Evolutionary conservation across 2,329 filamentous ascomycete genomes (phyloP), one percentile per base, ranked within the genome.

Genomic region (Stagonosporopsis cucurbitacearum): DNA sequence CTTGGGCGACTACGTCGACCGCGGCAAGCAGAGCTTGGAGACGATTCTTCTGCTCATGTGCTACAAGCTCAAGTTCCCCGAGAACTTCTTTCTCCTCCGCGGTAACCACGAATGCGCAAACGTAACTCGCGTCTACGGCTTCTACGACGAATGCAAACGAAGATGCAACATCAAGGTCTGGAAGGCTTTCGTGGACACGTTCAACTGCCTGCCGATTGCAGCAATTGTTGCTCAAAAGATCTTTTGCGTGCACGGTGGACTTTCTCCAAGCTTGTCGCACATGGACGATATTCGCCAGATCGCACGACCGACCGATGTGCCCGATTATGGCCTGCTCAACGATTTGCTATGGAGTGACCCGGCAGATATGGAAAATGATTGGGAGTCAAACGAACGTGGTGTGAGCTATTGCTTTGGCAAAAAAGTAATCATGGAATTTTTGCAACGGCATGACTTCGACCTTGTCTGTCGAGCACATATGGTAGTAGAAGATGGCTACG

Each of bases 271-370:
- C 43, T 83, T 99, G 45, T 88, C 89, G 51, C 93, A 98, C 70
- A 99, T 99, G 95, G 95, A 98, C 69, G 94, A 99, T 74, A 99
- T 99, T 67, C 88, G 95, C 65, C 90, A 96, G 73, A 98, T 99
- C 77, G 91, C 91, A 45, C 88, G 95, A 52, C 95, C 95, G 11
- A 99, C 95, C 1, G 95, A 99, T 72, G 95, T 99, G 19, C 95
- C 95, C 6, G 95, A 99, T 72, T 98, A 97, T 74, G 95, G 95
- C 12, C 79, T 99, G 50, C 82, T 99, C 53, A 98, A 98, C 73
- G 95, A 99, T 73, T 81, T 99, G 25, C 81, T 99, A 17, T 99
- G 95, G 95, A 96, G 93, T 60, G 95, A 99, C 74, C 95, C 95
- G 0, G 95, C 94, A 51, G 95, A 99, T 63, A 97, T 98, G 91